Base-by-base conservation (phyloP, 371 early-diverging fungal genomes). In the Ordospora colligata region DNA sequence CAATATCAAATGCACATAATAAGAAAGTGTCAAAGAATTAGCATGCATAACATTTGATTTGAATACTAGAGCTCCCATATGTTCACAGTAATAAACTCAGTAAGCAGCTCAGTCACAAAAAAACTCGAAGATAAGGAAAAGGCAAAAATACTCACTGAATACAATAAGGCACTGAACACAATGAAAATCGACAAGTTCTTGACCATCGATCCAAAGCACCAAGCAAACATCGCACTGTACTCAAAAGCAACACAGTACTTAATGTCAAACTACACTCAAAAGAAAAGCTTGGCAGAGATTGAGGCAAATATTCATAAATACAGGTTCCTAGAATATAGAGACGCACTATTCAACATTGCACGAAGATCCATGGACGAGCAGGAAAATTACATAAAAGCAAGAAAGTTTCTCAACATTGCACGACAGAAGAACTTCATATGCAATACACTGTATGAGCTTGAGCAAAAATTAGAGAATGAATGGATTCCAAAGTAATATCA, bases 401-500 rank as follows among this genome's bases (percentile, higher is more conserved):
- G 63, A 19, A 74, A 68, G 52, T 23, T 65, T 7, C 53, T 78
- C 11, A 67, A 78, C 37, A 37, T 51, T 47, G 68, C 69, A 32
- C 40, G 45, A 50, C 53, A 67, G 21, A 78, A 69, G 7, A 42
- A 50, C 5, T 78, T 67, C 40, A 25, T 25, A n/a, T 68, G 52
- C 22, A 72, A 78, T 45, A 67, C 49, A 9, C 37, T 50, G 22
- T 73, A 43, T 54, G 78, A 78, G 11, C 22, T 77, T 4, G 45
- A 47, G 17, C 40, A 67, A 17, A 12, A 19, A 19, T 9, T 77
- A 14, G 47, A 66, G 21, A 43, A 14, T 17, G 43, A 74, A 37
- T 74, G 58, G 58, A 37, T n/a, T 37, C 58, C 58, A 14, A 37
- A 58, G 32, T 1, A 27, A 27, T 58, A 21, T 9, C 23, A 23